A percentile compares a stretch with the other conserved stretches of the same genome.
These are phyloP conservation scores for Candida verbasci DNA, from an alignment of 805 yeast species.

Conservation along the genomic window DNA sequence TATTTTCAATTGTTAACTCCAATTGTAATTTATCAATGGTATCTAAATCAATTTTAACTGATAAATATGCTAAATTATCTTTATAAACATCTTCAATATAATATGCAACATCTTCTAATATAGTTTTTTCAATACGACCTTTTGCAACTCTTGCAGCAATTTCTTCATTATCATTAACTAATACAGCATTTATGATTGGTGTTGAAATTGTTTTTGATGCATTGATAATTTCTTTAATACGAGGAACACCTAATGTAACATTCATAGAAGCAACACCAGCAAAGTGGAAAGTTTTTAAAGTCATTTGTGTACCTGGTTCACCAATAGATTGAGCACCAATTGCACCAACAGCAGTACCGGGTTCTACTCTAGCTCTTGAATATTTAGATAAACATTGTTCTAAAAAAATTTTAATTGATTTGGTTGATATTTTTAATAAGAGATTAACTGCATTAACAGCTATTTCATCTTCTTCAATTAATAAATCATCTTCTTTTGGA, in stretches of 20 bases:
- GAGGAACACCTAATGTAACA: constrained; percentile 98
- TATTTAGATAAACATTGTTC: constrained; percentile 77
- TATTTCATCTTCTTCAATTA: constrained; percentile 36
- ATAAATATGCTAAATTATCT: constrained; percentile 70
- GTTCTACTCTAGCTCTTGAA: constrained; percentile 88
- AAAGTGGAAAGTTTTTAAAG: constrained; percentile 87
- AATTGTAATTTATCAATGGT: constrained; percentile 88
- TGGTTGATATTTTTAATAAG: constrained; percentile 59
- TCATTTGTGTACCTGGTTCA: constrained; percentile 99
- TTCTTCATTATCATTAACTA: constrained; percentile 91
- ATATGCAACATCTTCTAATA: constrained; percentile 78
- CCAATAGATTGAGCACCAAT: constrained; percentile 99
- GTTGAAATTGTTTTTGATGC: constrained; percentile 94
- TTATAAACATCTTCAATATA: constrained; percentile 93
- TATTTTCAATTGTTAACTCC: constrained; percentile 81
- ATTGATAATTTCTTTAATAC: constrained; percentile 97
- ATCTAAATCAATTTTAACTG: constrained; percentile 73
- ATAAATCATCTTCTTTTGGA: constrained; percentile 36
- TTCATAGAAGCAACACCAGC: constrained; percentile 99
- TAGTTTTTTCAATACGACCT: constrained; percentile 93
- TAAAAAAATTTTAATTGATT: constrained; percentile 61
- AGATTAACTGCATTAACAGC: constrained; percentile 53
- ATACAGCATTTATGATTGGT: constrained; percentile 90
- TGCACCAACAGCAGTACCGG: constrained; percentile 99
- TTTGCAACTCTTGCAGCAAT: constrained; percentile 98